Percentiles rank a stretch among this genome's conserved stretches.
Evolutionary conservation across 1,284 basidiomycete species (phyloP).

Genomic region (Fereydounia khargensis): DNA sequence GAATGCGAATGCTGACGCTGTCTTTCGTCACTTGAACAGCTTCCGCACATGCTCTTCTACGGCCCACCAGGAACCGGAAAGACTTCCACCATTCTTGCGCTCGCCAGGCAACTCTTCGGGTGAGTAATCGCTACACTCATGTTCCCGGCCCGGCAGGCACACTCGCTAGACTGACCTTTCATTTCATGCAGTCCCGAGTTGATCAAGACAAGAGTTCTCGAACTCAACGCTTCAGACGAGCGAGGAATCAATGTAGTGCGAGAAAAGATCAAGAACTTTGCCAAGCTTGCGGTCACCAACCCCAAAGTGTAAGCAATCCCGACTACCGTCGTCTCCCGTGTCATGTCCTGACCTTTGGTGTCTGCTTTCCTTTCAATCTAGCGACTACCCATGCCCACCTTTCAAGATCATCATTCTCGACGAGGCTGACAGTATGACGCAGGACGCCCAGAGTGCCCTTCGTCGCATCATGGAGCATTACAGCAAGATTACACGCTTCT

Average conservation of each 20-base stretch:
- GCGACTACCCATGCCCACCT: constrained; percentile 83
- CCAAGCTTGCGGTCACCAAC: constrained; percentile 64
- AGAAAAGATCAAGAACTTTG: constrained; percentile 98
- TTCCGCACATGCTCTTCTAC: constrained; percentile 99
- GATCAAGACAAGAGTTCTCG: constrained; percentile 87
- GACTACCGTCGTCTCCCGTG: too few species aligned
- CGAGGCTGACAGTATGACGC: constrained; percentile 99
- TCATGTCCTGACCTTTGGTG: too few species aligned
- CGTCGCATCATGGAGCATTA: constrained; percentile 98
- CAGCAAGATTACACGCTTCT: constrained; percentile 93
- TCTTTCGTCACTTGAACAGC: too few species aligned
- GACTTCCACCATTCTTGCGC: constrained; percentile 94
- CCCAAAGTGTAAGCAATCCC: constrained; percentile 20
- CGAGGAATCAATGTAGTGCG: constrained; percentile 93
- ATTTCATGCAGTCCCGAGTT: constrained; percentile 73
- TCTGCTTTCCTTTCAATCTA: background rate
- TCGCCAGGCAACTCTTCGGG: constrained; percentile 90
- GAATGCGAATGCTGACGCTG: too few species aligned
- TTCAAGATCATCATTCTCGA: constrained; percentile 99
- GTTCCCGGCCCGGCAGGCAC: background rate
- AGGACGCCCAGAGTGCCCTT: constrained; percentile 93
- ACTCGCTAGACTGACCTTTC: background rate
- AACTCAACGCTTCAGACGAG: constrained; percentile 99
- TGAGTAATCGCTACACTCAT: constrained; percentile 8
- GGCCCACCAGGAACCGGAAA: constrained; percentile 98